phyloP scores from a whole-genome alignment of 2,329 filamentous ascomycete species.

The Fusarium anguioides region DNA sequence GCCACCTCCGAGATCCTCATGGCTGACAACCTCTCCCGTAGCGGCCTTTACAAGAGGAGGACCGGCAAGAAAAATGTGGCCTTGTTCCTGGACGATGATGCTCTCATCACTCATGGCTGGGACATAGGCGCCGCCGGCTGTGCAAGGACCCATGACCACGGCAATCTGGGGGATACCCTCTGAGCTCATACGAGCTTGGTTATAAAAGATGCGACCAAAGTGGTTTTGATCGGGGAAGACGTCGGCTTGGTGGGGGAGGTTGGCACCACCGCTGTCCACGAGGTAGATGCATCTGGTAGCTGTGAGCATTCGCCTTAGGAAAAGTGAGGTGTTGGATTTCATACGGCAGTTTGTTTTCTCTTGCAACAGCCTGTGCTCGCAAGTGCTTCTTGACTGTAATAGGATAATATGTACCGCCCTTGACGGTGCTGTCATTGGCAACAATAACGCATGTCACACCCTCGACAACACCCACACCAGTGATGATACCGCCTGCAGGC shows the following conservation, averaged over 20 bases:
- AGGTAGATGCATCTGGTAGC: slow-evolving; percentile 83
- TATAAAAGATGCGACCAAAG: slow-evolving; percentile 98
- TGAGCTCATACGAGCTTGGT: slow-evolving; percentile 93
- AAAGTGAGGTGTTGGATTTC: slow-evolving; percentile 40
- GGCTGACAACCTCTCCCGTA: slow-evolving; percentile 90
- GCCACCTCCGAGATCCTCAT: slow-evolving; percentile 91
- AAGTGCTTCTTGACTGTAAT: slow-evolving; percentile 98
- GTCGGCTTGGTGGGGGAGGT: slow-evolving; percentile 93
- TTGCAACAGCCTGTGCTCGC: slow-evolving; percentile 88
- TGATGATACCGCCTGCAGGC: slow-evolving; percentile 90
- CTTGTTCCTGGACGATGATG: slow-evolving; percentile 95
- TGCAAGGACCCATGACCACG: slow-evolving; percentile 97
- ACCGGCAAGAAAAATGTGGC: slow-evolving; percentile 96
- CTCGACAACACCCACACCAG: slow-evolving; percentile 88
- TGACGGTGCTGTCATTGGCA: slow-evolving; percentile 96
- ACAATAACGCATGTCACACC: slow-evolving; percentile 94
- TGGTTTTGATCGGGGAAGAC: slow-evolving; percentile 96
- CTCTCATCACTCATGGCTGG: slow-evolving; percentile 97
- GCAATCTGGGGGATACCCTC: slow-evolving; percentile 91
- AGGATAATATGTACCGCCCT: slow-evolving; percentile 96
- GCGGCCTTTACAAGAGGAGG: slow-evolving; percentile 96
- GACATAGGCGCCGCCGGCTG: slow-evolving; percentile 94
- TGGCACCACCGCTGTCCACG: slow-evolving; percentile 94
- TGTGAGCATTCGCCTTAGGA: slow-evolving; percentile 1
- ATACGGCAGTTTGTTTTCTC: slow-evolving; percentile 82